phyloP scores from a whole-genome alignment of 1,139 yeast genomes.

The Pneumocystis murina region DNA sequence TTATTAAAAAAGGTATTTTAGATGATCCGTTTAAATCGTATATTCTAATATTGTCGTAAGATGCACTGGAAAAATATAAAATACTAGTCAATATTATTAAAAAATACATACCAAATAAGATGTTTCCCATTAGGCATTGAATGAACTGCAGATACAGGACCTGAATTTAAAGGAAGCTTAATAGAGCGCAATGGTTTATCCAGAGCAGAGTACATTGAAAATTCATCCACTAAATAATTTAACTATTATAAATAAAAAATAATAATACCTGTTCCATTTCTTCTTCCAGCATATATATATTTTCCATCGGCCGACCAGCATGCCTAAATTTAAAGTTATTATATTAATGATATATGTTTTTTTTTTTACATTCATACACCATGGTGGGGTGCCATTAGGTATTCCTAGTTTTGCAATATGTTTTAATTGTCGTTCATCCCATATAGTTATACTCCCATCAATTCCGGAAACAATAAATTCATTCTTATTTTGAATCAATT shows the following conservation, averaged over 20 bases:
- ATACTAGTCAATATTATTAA: neutral
- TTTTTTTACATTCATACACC: slow-evolving; percentile 48
- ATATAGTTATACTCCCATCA: slow-evolving; percentile 67
- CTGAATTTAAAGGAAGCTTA: slow-evolving; percentile 74
- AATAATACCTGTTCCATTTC: slow-evolving; percentile 54
- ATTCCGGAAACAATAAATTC: slow-evolving; percentile 67
- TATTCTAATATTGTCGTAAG: slow-evolving; percentile 74
- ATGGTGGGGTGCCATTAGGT: slow-evolving; percentile 66
- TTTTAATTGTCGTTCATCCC: slow-evolving; percentile 55
- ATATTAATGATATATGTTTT: neutral
- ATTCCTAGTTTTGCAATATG: slow-evolving; percentile 44
- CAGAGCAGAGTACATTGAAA: slow-evolving; percentile 49
- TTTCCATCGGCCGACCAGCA: slow-evolving; percentile 84
- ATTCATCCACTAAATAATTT: slow-evolving; percentile 39
- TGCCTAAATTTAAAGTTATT: slow-evolving; percentile 31
- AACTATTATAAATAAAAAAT: neutral
- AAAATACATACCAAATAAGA: slow-evolving; percentile 31
- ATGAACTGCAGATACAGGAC: slow-evolving; percentile 71
- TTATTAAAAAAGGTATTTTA: slow-evolving; percentile 35
- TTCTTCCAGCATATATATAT: slow-evolving; percentile 64
- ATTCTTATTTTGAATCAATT: slow-evolving; percentile 2
- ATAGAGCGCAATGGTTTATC: slow-evolving; percentile 40
- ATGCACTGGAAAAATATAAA: slow-evolving; percentile 37
- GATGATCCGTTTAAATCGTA: slow-evolving; percentile 42
- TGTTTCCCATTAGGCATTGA: slow-evolving; percentile 73